Percentiles rank a stretch among this genome's conserved stretches.
Evolutionary conservation across 1,284 basidiomycete genomes (phyloP).

Genomic region (Fomitopsis betulina): DNA sequence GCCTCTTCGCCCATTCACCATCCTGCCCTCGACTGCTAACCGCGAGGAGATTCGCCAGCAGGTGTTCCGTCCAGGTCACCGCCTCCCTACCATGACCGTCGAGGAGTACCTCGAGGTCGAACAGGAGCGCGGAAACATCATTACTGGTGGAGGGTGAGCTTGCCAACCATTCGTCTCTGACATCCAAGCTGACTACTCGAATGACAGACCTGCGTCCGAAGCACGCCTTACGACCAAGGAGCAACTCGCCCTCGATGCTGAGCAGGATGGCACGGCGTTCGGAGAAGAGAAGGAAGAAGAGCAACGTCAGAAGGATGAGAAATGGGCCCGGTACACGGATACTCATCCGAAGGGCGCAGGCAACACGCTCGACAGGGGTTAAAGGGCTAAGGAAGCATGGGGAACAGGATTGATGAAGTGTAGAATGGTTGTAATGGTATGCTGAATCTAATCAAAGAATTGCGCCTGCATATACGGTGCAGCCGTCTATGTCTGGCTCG

Average conservation of each 20-base stretch:
- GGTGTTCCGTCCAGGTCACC: conserved; percentile 86
- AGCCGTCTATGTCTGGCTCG: neutral
- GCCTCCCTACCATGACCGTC: conserved; percentile 93
- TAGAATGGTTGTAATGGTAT: neutral
- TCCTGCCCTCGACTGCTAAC: conserved; percentile 73
- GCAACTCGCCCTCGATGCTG: conserved; percentile 71
- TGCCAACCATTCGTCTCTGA: neutral
- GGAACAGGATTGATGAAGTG: neutral
- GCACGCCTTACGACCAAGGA: conserved; percentile 70
- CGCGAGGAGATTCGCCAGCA: conserved; percentile 70
- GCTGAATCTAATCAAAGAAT: neutral
- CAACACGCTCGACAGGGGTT: conserved; percentile 95
- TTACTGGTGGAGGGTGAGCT: conserved; percentile 81
- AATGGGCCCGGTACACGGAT: conserved; percentile 84
- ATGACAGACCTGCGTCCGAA: conserved; percentile 61
- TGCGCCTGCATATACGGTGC: neutral
- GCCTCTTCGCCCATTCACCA: conserved; percentile 87
- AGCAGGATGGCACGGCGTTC: conserved; percentile 75
- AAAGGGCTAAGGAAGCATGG: conserved; percentile 11
- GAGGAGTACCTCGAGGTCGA: conserved; percentile 95
- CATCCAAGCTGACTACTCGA: conserved; percentile 6
- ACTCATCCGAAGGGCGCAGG: conserved; percentile 80
- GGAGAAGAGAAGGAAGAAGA: conserved; percentile 74
- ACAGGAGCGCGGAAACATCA: conserved; percentile 78
- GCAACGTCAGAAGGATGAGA: conserved; percentile 79